Evolutionary conservation across 768 basidiomycete genomes (phyloP).

Genomic region (Stropharia rugosoannulata): DNA sequence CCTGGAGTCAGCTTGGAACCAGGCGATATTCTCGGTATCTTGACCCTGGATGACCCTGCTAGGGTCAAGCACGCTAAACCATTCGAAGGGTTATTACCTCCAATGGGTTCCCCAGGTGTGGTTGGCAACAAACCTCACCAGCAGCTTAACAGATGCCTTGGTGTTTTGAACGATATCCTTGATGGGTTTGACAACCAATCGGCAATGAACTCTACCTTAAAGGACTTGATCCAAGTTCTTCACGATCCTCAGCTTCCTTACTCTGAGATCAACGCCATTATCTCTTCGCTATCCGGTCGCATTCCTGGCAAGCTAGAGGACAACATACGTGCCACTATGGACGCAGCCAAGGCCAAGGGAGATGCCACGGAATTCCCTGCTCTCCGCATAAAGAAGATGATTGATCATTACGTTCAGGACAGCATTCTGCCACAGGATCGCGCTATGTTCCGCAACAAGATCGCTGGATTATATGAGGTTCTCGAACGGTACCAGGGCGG

Average conservation of each 20-base stretch:
- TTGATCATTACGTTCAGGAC: slow-evolving; percentile 85
- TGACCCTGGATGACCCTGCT: slow-evolving; percentile 92
- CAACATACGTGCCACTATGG: slow-evolving; percentile 74
- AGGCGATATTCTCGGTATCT: slow-evolving; percentile 95
- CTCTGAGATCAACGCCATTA: slow-evolving; percentile 77
- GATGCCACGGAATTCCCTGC: slow-evolving; percentile 89
- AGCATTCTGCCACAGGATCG: slow-evolving; percentile 79
- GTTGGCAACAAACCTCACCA: slow-evolving; percentile 91
- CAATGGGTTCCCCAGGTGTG: slow-evolving; percentile 83
- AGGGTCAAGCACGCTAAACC: slow-evolving; percentile 99
- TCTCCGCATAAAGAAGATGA: slow-evolving; percentile 76
- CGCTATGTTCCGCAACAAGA: slow-evolving; percentile 71
- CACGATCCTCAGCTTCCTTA: slow-evolving; percentile 87
- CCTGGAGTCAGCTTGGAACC: slow-evolving; percentile 96
- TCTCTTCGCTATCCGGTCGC: slow-evolving; percentile 88
- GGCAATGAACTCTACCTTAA: slow-evolving; percentile 82
- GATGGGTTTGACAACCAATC: slow-evolving; percentile 97
- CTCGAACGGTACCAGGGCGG: slow-evolving; percentile 81
- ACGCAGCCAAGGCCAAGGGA: slow-evolving; percentile 70
- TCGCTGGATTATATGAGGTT: slow-evolving; percentile 68
- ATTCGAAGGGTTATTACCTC: slow-evolving; percentile 90
- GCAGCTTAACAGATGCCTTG: slow-evolving; percentile 68
- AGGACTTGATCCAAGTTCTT: slow-evolving; percentile 81
- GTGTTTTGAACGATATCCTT: slow-evolving; percentile 85
- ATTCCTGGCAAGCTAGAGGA: slow-evolving; percentile 93